Evolutionary conservation across 495 filamentous ascomycete species (phyloP).

Genomic region (Xylaria longipes): DNA sequence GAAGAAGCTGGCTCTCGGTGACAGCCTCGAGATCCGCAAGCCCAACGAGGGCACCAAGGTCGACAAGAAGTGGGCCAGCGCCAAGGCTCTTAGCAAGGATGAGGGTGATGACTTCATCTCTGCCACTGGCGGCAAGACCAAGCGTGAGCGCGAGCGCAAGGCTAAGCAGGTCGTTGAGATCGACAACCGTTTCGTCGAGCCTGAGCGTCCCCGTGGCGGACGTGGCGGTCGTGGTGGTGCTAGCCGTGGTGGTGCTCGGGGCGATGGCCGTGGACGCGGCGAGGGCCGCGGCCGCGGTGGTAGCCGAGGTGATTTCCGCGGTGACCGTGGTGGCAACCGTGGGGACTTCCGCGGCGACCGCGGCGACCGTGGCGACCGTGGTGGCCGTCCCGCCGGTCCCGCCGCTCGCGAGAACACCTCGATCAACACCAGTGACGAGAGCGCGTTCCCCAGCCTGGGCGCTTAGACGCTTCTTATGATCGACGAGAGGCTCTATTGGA

Average conservation of each 20-base stretch:
- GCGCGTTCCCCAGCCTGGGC: slow-evolving; percentile 78
- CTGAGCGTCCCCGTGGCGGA: slow-evolving; percentile 60
- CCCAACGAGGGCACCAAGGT: slow-evolving; percentile 86
- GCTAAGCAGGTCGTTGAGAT: slow-evolving; percentile 88
- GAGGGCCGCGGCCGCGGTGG: slow-evolving; percentile 55
- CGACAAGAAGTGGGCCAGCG: slow-evolving; percentile 90
- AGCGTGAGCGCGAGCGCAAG: slow-evolving; percentile 90
- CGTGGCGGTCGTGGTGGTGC: slow-evolving; percentile 60
- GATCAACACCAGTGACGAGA: slow-evolving; percentile 69
- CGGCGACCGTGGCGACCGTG: slow-evolving; percentile 54
- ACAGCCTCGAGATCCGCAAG: slow-evolving; percentile 72
- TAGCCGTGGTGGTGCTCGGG: slow-evolving; percentile 54
- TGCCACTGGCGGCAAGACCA: slow-evolving; percentile 76
- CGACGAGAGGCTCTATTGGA: slow-evolving; percentile 14
- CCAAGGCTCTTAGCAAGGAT: slow-evolving; percentile 76
- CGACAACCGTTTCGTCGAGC: slow-evolving; percentile 79
- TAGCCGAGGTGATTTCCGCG: slow-evolving; percentile 51
- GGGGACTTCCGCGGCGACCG: slow-evolving; percentile 56
- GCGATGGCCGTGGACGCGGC: slow-evolving; percentile 57
- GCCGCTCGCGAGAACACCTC: slow-evolving; percentile 39
- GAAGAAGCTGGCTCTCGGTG: slow-evolving; percentile 77
- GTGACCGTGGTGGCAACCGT: slow-evolving; percentile 54
- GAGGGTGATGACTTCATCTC: slow-evolving; percentile 79
- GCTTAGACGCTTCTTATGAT: slow-evolving; percentile 38
- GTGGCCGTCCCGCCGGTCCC: slow-evolving; percentile 46